Evolutionary conservation across 2,329 filamentous ascomycete species (phyloP).

Genomic region (Hypoxylon sp.): DNA sequence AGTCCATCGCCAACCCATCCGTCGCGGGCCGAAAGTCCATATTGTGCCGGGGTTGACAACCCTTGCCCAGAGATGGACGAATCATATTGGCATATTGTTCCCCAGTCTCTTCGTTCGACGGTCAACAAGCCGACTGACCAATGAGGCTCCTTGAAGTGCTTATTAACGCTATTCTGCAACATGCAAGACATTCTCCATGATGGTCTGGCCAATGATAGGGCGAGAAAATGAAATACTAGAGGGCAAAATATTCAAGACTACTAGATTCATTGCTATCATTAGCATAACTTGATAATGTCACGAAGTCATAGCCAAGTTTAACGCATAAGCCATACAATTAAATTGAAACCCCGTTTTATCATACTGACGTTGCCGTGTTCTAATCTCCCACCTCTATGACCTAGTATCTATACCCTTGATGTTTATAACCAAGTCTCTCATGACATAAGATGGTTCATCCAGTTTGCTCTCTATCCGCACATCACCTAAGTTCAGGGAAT

Average conservation of each 20-base stretch:
- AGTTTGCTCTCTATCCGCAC: slow-evolving; percentile 12
- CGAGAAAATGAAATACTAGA: background rate
- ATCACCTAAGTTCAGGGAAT: slow-evolving; percentile 4
- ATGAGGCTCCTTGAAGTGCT: slow-evolving; percentile 8
- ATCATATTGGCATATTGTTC: slow-evolving; percentile 33
- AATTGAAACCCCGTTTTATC: slow-evolving; percentile 1
- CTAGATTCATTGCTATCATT: slow-evolving; percentile 8
- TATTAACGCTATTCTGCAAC: slow-evolving; percentile 24
- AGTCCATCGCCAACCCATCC: slow-evolving; percentile 29
- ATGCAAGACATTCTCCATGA: slow-evolving; percentile 29
- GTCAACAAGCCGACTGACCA: slow-evolving; percentile 29
- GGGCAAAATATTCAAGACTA: slow-evolving; percentile 6
- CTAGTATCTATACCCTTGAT: too few relatives aligned
- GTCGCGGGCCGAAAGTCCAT: slow-evolving; percentile 50
- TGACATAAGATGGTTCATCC: slow-evolving; percentile 3
- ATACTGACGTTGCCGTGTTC: slow-evolving; percentile 9
- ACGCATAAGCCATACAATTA: slow-evolving; percentile 6
- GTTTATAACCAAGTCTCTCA: slow-evolving; percentile 5
- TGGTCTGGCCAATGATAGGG: slow-evolving; percentile 9
- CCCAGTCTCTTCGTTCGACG: slow-evolving; percentile 34
- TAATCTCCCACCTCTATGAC: background rate
- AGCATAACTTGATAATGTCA: slow-evolving; percentile 8
- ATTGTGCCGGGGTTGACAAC: slow-evolving; percentile 41
- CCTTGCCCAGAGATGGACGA: slow-evolving; percentile 34
- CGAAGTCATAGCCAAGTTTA: slow-evolving; percentile 6